Evolutionary conservation across 805 yeast genomes (phyloP), one percentile per base, ranked within the genome.

Genomic region (Schizosaccharomyces pombe): DNA sequence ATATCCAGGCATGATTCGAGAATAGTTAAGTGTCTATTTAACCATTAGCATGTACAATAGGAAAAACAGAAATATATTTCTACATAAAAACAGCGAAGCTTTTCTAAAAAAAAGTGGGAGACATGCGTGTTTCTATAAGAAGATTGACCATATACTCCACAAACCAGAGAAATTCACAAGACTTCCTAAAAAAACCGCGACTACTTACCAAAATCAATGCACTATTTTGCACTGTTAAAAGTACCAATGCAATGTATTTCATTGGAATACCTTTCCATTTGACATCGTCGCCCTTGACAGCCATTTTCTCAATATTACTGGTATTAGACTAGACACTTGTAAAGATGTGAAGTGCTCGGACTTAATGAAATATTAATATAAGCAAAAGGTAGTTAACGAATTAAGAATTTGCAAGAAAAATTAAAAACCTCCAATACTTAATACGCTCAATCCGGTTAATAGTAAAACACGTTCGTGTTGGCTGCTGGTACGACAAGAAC

Each of bases 1-100:
- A n/a, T 28, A 33, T 12, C 65, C 66, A 9, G 66, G 68, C 65
- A 68, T 67, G 59, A 68, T 63, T n/a, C 72, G 65, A 14, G 72
- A 69, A 57, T 67, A 69, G 53, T 70, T 67, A 72, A 69, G 68
- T 9, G 58, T 56, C 49, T 43, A 43, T n/a, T 32, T n/a, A 16
- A 52, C 22, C 28, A 52, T 34, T 14, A 12, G 55, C 16, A 24
- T n/a, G n/a, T n/a, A n/a, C n/a, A n/a, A n/a, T n/a, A n/a, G n/a
- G n/a, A n/a, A n/a, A 49, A 34, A 12, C 30, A 22, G 5, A 39
- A n/a, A 28, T 39, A 47, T 59, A 9, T 54, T 68, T 68, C 55
- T n/a, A 14, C 3, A 37, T 4, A 6, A 6, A n/a, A n/a, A n/a
- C n/a, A n/a, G n/a, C n/a, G n/a, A 1, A 2, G n/a, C 24, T 16